Base-by-base conservation (phyloP, 495 filamentous ascomycete genomes). In the Letharia columbiana region DNA sequence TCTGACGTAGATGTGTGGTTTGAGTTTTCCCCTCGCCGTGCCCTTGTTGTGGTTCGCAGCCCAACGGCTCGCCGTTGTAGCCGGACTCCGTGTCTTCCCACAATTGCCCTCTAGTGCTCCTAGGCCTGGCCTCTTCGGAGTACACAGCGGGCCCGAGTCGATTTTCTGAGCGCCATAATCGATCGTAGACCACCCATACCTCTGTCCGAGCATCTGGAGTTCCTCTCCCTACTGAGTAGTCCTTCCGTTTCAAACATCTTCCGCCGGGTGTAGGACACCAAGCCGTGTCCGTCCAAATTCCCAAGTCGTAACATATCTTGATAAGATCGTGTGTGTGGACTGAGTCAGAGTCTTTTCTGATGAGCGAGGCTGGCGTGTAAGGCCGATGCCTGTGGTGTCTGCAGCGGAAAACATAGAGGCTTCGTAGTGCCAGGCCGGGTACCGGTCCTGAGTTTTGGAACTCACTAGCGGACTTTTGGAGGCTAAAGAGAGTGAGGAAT, bases 101-200 rank as follows among this genome's bases (percentile, higher is more conserved):
- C 31, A 86, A 68, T 68, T 80, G 81, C 12, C 82, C 83, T 70
- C 80, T 80, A 33, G 65, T 67, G 50, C 67, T 71, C n/a, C 58
- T 60, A 12, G 71, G 54, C 61, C 70, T 61, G 63, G 58, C 41
- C 18, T 60, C 17, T 39, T 66, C 65, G 20, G 77, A 75, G 11
- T 73, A 23, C 12, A 20, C 66, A 20, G 74, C 68, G 5, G 77
- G 78, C 9, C 84, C 84, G 59, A 87, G 79, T 73, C 82, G 82
- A 65, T 87, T 87, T 65, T 81, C 79, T 28, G 81, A 84, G 57
- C 84, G 72, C 84, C 84, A 87, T 60, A 86, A 74, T 63, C 84
- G 76, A 74, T 87, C 84, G 69, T 85, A 86, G 6, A 84, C 82
- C n/a, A 86, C 84, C 83, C 83, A 86, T 9, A 85, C 83, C 66